These are phyloP conservation scores for Chamaecrista fasciculata DNA, from an alignment of 306 rosid species.

Conservation along the genomic window DNA sequence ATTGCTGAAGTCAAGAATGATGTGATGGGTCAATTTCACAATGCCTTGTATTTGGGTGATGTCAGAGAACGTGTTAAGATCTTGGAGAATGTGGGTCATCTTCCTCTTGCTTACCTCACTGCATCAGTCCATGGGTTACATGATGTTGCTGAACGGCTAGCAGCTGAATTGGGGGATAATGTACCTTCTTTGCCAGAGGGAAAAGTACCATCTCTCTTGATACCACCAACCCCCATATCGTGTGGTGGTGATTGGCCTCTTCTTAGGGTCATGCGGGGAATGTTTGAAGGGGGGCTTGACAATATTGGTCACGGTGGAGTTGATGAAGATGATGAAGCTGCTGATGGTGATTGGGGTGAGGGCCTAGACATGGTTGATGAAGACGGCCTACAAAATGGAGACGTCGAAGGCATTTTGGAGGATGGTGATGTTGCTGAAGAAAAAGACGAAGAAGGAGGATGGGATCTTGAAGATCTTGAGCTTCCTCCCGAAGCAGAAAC, in stretches of 20 bases:
- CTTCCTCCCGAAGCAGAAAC: slow-evolving; percentile 84
- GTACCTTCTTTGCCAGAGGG: slow-evolving; percentile 76
- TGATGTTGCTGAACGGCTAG: slow-evolving; percentile 80
- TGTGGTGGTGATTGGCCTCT: slow-evolving; percentile 93
- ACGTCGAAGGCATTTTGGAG: slow-evolving; percentile 52
- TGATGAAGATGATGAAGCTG: slow-evolving; percentile 74
- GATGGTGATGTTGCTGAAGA: slow-evolving; percentile 70
- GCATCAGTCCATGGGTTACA: slow-evolving; percentile 81
- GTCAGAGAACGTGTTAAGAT: slow-evolving; percentile 82
- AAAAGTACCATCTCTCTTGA: slow-evolving; percentile 73
- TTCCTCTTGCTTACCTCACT: slow-evolving; percentile 83
- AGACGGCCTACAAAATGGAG: slow-evolving; percentile 71
- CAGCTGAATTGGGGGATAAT: slow-evolving; percentile 76
- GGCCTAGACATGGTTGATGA: slow-evolving; percentile 69
- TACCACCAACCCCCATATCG: slow-evolving; percentile 70
- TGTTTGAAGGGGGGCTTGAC: slow-evolving; percentile 84
- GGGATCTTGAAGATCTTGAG: slow-evolving; percentile 94
- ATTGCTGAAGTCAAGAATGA: slow-evolving; percentile 96
- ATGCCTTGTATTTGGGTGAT: slow-evolving; percentile 85
- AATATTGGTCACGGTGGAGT: slow-evolving; percentile 43
- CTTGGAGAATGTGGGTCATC: slow-evolving; percentile 86
- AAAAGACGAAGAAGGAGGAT: slow-evolving; percentile 77
- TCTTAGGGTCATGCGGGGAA: slow-evolving; percentile 81
- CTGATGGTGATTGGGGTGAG: slow-evolving; percentile 80
- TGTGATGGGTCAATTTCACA: slow-evolving; percentile 98